phyloP scores from a whole-genome alignment of 179 eudicot genomes.

The Corrigiola litoralis region DNA sequence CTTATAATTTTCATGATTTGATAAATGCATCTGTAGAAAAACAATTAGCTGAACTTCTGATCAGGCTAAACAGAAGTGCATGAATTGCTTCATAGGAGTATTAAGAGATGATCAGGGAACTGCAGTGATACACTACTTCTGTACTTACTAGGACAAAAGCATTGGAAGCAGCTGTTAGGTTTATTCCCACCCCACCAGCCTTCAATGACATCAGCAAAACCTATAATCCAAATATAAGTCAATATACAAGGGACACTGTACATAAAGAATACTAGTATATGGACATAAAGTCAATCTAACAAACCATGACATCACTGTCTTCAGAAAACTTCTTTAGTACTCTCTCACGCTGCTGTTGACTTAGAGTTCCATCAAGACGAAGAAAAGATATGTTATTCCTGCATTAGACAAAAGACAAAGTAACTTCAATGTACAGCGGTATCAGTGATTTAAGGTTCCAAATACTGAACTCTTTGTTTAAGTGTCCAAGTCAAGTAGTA shows the following conservation, averaged over 20 bases:
- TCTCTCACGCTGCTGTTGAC: conserved; percentile 88
- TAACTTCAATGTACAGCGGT: not conserved
- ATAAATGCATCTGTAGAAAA: not conserved
- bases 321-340: conserved; percentile 88
- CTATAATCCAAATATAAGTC: conserved; percentile 21
- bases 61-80: too few species aligned
- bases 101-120: not conserved
- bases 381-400: conserved; percentile 80
- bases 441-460: not conserved
- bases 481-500: too few species aligned
- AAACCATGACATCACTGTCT: conserved; percentile 67
- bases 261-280: not conserved
- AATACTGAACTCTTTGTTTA: too few species aligned
- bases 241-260: not conserved
- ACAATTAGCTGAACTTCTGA: too few species aligned
- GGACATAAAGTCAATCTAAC: conserved; percentile 12
- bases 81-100: too few species aligned
- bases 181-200: conserved; percentile 99
- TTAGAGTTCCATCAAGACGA: conserved; percentile 94
- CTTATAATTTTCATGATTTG: not conserved
- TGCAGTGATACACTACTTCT: not conserved
- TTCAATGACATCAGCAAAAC: conserved; percentile 92
- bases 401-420: conserved; percentile 12
- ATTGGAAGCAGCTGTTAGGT: conserved; percentile 93
- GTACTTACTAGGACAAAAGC: conserved; percentile 84